These are phyloP conservation scores for Peterozyma xylosa DNA, from an alignment of 805 yeast genomes.

Conservation along the genomic window DNA sequence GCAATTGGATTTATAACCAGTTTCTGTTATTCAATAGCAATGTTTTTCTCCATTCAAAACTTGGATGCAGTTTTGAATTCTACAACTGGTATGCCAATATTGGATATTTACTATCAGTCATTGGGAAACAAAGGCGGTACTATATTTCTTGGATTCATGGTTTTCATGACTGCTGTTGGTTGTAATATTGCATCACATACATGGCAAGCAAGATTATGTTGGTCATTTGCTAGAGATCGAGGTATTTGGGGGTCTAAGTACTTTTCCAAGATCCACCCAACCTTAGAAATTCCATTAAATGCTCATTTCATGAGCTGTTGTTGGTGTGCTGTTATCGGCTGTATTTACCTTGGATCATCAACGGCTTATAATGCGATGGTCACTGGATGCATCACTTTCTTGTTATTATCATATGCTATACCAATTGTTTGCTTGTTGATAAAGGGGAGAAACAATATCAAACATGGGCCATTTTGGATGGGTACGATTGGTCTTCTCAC, in stretches of 20 bases:
- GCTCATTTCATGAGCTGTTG: constrained; percentile 50
- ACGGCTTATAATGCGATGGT: constrained; percentile 64
- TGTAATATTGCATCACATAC: constrained; percentile 57
- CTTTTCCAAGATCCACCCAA: constrained; percentile 39
- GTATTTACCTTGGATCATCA: constrained; percentile 57
- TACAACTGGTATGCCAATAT: constrained; percentile 53
- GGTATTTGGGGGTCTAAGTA: constrained; percentile 49
- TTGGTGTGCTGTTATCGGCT: constrained; percentile 47
- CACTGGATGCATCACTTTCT: constrained; percentile 51
- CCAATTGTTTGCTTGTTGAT: constrained; percentile 41
- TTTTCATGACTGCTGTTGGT: constrained; percentile 47
- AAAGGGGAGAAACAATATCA: constrained; percentile 43
- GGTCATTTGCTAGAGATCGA: constrained; percentile 64
- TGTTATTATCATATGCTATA: constrained; percentile 49
- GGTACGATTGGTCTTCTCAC: constrained; percentile 45
- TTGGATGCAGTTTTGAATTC: constrained; percentile 39
- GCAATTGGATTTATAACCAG: constrained; percentile 61
- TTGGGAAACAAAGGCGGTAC: constrained; percentile 47
- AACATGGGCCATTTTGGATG: constrained; percentile 63
- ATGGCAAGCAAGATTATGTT: constrained; percentile 61
- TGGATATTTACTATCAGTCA: constrained; percentile 58
- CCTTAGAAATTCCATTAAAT: constrained; percentile 46
- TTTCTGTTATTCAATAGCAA: constrained; percentile 41
- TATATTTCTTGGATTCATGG: constrained; percentile 36
- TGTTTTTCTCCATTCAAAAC: constrained; percentile 54